A percentile compares a stretch with the other conserved stretches of the same genome.
These are phyloP conservation scores for Microsporum canis DNA, from an alignment of 2,329 filamentous ascomycete genomes.

Conservation along the genomic window DNA sequence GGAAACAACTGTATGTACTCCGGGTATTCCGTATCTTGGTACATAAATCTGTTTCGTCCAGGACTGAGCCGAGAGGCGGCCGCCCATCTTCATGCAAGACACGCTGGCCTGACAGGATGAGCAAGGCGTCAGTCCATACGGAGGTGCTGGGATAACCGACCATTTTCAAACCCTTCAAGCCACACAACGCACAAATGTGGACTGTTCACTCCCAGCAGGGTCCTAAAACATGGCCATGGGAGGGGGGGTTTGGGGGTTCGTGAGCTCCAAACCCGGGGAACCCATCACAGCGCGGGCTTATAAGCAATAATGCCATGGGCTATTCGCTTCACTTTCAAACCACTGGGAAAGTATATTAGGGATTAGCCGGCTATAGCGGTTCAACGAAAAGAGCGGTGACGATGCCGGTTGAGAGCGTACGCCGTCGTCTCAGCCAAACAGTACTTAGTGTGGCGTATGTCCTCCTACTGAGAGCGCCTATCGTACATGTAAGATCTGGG, in stretches of 20 bases:
- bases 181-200: background rate
- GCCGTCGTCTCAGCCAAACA: background rate
- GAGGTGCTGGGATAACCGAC: background rate
- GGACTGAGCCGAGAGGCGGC: background rate
- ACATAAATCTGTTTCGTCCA: background rate
- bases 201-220: background rate
- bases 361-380: background rate
- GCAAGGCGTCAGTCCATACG: background rate
- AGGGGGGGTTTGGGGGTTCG: background rate
- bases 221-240: background rate
- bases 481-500: background rate
- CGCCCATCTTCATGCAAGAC: background rate
- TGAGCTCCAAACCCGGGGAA: background rate
- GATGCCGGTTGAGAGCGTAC: background rate
- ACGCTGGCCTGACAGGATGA: background rate
- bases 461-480: background rate
- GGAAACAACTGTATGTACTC: background rate
- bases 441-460: background rate
- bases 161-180: background rate
- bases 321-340: slow-evolving; percentile 4
- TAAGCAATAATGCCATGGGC: background rate
- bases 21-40: background rate
- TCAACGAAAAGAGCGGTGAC: slow-evolving; percentile 4
- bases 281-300: slow-evolving; percentile 1
- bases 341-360: background rate